Conservation (phyloP, 306 rosid genomes). For the Argentina anserina region DNA sequence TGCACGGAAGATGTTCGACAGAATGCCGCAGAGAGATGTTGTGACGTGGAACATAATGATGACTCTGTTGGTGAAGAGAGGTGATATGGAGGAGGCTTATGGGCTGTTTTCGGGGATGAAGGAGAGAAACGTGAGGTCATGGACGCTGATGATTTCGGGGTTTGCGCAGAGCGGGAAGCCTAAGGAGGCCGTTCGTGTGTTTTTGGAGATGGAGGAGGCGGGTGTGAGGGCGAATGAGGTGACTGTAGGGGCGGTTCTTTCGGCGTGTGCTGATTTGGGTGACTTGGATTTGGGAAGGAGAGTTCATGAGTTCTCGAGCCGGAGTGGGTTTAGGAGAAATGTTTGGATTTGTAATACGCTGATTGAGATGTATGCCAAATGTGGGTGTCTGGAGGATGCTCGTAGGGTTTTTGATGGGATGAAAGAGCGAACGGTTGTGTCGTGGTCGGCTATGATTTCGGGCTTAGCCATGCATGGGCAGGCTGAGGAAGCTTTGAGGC, state of each 20-base stretch:
- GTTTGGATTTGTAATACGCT: slow-evolving; percentile 39
- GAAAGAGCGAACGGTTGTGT: slow-evolving; percentile 41
- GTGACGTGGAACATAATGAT: slow-evolving; percentile 53
- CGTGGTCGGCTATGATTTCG: slow-evolving; percentile 56
- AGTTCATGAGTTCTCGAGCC: slow-evolving; percentile 37
- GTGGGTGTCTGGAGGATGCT: slow-evolving; percentile 56
- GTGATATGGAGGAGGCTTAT: slow-evolving; percentile 34
- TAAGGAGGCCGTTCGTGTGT: slow-evolving; percentile 39
- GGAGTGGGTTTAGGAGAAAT: slow-evolving; percentile 32
- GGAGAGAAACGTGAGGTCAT: slow-evolving; percentile 47
- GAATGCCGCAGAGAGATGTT: slow-evolving; percentile 46
- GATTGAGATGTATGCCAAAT: slow-evolving; percentile 55
- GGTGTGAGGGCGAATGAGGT: slow-evolving; percentile 51
- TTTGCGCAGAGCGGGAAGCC: slow-evolving; percentile 49
- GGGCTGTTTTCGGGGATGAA: slow-evolving; percentile 40
- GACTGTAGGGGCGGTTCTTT: slow-evolving; percentile 44
- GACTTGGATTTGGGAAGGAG: slow-evolving; percentile 44
- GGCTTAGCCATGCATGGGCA: slow-evolving; percentile 52
- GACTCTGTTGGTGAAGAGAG: slow-evolving; percentile 35
- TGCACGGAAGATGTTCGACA: slow-evolving; percentile 44
- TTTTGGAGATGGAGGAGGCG: slow-evolving; percentile 40
- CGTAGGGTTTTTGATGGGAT: slow-evolving; percentile 28
- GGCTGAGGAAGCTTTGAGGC: slow-evolving; percentile 43
- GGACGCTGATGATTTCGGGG: slow-evolving; percentile 59
- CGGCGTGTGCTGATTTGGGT: slow-evolving; percentile 55